Evolutionary conservation across 805 yeast genomes (phyloP).

Genomic region (Wickerhamiella occidentalis): DNA sequence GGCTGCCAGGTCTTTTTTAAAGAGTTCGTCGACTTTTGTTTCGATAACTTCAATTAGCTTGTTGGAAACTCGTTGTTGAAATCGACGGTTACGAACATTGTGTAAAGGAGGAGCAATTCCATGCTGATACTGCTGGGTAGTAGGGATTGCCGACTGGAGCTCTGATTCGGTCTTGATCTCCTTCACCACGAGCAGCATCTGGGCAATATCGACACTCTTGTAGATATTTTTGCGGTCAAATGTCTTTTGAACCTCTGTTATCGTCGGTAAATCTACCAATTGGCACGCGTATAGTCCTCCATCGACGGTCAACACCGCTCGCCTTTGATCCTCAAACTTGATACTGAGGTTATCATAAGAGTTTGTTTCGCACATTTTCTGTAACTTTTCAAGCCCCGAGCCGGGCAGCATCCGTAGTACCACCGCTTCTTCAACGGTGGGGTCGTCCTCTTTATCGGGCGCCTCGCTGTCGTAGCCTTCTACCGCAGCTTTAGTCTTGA

Average conservation of each 20-base stretch:
- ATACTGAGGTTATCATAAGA: constrained; percentile 61
- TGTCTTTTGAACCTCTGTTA: constrained; percentile 77
- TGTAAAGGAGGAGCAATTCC: constrained; percentile 77
- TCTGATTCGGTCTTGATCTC: constrained; percentile 38
- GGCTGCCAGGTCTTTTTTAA: constrained; percentile 69
- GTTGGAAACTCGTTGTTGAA: constrained; percentile 57
- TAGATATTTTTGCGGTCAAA: constrained; percentile 79
- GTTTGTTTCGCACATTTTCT: constrained; percentile 53
- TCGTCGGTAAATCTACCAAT: constrained; percentile 77
- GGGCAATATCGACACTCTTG: constrained; percentile 76
- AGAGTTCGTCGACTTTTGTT: constrained; percentile 60
- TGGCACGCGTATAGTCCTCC: constrained; percentile 68
- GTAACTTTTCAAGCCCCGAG: constrained; percentile 56
- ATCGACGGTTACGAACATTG: constrained; percentile 55
- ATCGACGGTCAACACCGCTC: constrained; percentile 66
- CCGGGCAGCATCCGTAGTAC: constrained; percentile 59
- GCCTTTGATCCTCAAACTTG: constrained; percentile 70
- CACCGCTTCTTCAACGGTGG: constrained; percentile 77
- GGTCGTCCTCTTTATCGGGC: constrained; percentile 91
- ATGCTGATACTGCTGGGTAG: constrained; percentile 38
- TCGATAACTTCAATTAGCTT: constrained; percentile 69
- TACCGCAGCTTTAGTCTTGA: constrained; percentile 65
- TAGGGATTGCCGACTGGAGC: constrained; percentile 19
- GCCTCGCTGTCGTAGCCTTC: constrained; percentile 97
- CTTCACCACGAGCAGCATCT: constrained; percentile 66